A percentile compares a stretch with the other conserved stretches of the same genome.
phyloP scores from a whole-genome alignment of 1,284 basidiomycete genomes.

The Cystobasidiaceae sp. region DNA sequence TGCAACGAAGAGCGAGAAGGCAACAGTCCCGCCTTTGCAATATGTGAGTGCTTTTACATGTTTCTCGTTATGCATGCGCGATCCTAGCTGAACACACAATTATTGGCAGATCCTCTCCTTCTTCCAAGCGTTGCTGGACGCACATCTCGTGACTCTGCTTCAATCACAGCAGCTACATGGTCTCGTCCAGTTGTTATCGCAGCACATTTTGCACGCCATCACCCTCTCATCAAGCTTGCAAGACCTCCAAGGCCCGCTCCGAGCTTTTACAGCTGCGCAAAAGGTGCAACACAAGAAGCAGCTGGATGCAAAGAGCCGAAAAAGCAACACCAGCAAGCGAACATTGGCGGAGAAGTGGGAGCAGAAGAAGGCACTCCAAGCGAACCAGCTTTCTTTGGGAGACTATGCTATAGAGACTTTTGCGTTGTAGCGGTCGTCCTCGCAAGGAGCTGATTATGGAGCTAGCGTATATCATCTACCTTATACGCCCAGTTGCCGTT shows the following conservation, averaged over 20 bases:
- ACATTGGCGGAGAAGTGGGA: not conserved
- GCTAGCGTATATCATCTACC: too few relatives aligned
- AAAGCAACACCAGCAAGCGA: not conserved
- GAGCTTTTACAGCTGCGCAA: not conserved
- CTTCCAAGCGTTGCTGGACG: conserved; percentile 21
- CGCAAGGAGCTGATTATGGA: too few relatives aligned
- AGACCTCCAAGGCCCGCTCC: not conserved
- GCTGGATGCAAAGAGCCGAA: not conserved
- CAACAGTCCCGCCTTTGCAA: not conserved
- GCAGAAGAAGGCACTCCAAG: conserved; percentile 8
- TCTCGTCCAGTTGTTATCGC: not conserved
- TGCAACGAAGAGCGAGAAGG: not conserved
- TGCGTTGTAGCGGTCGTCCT: too few relatives aligned
- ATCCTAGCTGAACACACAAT: not conserved
- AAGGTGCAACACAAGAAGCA: not conserved
- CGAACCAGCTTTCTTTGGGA: conserved; percentile 3
- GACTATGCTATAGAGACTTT: too few relatives aligned
- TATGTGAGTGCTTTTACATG: not conserved
- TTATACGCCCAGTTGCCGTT: too few relatives aligned
- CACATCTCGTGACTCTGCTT: conserved; percentile 22
- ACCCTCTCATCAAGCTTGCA: conserved; percentile 1
- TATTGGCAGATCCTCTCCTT: conserved; percentile 7
- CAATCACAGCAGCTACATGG: conserved; percentile 1
- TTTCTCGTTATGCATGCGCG: not conserved
- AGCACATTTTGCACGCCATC: not conserved